Evolutionary conservation across 257 asterid genomes (phyloP).

Genomic region (Gynochthodes officinalis): DNA sequence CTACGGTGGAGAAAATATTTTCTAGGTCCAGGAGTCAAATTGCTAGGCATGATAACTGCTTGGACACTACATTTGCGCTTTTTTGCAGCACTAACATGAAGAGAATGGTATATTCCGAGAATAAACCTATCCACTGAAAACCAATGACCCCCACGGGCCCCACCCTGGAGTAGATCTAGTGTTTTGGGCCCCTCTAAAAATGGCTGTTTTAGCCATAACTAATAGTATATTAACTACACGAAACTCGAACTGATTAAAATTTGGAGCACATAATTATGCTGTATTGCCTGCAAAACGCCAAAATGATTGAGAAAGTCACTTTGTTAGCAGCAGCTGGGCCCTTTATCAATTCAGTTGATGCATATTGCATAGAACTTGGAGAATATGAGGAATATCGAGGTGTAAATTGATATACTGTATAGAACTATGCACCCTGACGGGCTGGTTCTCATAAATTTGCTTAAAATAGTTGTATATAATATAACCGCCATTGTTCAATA

Average conservation of each 20-base stretch:
- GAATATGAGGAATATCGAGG: background rate
- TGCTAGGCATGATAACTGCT: constrained; percentile 15
- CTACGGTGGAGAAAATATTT: too few species aligned
- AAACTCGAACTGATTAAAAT: background rate
- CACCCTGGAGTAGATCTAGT: background rate
- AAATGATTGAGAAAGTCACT: background rate
- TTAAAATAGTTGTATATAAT: too few species aligned
- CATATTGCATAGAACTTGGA: background rate
- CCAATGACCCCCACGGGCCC: background rate
- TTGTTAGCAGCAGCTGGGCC: background rate
- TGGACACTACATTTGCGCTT: constrained; percentile 9
- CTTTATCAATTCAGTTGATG: background rate
- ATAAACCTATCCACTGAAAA: constrained; percentile 33
- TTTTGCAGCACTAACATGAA: constrained; percentile 26
- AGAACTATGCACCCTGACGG: too few species aligned
- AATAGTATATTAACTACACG: too few species aligned
- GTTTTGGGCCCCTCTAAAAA: background rate
- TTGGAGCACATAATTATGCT: too few species aligned
- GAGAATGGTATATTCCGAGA: constrained; percentile 39
- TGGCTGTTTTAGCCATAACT: too few species aligned
- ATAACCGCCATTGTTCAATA: too few species aligned
- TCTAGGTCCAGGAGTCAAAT: background rate
- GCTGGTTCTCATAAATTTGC: too few species aligned
- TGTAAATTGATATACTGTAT: too few species aligned
- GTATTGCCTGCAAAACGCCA: too few species aligned